Conservation (phyloP, 2,329 filamentous ascomycete species). For the Alternaria gansuensis region DNA sequence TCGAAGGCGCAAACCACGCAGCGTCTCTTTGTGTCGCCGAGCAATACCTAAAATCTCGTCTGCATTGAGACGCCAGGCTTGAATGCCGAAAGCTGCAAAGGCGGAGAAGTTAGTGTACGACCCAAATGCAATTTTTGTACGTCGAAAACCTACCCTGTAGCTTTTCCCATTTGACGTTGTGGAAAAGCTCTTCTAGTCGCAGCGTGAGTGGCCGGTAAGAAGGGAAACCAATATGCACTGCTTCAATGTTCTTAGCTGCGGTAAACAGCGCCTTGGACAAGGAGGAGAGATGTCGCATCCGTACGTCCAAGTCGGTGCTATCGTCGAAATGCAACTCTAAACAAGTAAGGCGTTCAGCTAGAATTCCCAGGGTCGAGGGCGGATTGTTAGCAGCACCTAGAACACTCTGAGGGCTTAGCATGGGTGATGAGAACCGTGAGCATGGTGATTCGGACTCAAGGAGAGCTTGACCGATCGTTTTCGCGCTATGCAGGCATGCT, state of each 20-base stretch:
- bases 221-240: constrained; percentile 71
- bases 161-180: constrained; percentile 68
- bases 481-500: constrained; percentile 69
- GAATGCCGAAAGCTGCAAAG: constrained; percentile 66
- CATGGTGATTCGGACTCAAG: constrained; percentile 65
- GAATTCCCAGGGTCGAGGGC: constrained; percentile 58
- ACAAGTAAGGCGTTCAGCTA: constrained; percentile 67
- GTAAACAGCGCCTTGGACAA: constrained; percentile 67
- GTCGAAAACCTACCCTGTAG: constrained; percentile 53
- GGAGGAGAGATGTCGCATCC: constrained; percentile 65
- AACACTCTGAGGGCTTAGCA: constrained; percentile 68
- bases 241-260: constrained; percentile 67
- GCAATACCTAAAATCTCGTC: constrained; percentile 68
- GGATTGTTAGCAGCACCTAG: constrained; percentile 60
- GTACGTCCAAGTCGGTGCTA: constrained; percentile 63
- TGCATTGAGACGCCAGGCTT: constrained; percentile 68
- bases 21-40: constrained; percentile 63
- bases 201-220: constrained; percentile 65
- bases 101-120: background rate
- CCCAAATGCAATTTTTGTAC: background rate
- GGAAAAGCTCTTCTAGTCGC: constrained; percentile 68
- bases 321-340: constrained; percentile 72
- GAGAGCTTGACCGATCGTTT: constrained; percentile 66
- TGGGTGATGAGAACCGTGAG: constrained; percentile 69
- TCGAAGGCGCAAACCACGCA: constrained; percentile 67